Base-by-base conservation (phyloP, 2,329 filamentous ascomycete genomes). In the Botrytis byssoidea region DNA sequence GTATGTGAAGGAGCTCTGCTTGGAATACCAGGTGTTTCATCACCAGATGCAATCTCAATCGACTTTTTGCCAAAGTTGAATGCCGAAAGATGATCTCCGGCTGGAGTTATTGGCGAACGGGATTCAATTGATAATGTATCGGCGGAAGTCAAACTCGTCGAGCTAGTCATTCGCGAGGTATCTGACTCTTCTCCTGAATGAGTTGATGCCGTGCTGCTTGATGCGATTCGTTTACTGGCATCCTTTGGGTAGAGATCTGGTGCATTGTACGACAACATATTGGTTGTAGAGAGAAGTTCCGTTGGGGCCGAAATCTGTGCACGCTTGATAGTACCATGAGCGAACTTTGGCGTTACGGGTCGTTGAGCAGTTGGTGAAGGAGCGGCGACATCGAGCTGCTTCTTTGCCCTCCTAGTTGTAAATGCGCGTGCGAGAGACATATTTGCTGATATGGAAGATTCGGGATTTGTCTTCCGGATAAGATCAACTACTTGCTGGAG, bases 191-290 rank as follows among this genome's bases (percentile, higher is more conserved):
- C 90, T 60, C 89, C 89, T 5, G 91, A 84, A 4, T 76, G 77
- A n/a, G 73, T 74, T 25, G 77, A 77, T 14, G 76, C 69, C 37
- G 75, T 75, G 57, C 66, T 76, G 64, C 74, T 77, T 8, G 70
- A 66, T 9, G 55, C 37, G 2, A 51, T 57, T 55, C 70, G 61
- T 37, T 46, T 48, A 55, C 59, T 44, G 25, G 35, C 55, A 48
- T 70, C 44, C 40, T 63, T 61, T 68, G 80, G 82, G 63, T 85
- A 85, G 75, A 98, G 90, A 81, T 98, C 92, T 69, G 95, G 95
- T 16, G 96, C 95, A 81, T 95, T 95, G 87, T 97, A 97, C 12
- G 94, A 94, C 72, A 98, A 91, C 88, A 97, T 94, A 83, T 98
- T 99, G 78, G 96, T 98, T 8, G 95, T 97, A 74, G 96, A 97